phyloP scores from a whole-genome alignment of 495 filamentous ascomycete species.

The Talaromyces trachyspermus region DNA sequence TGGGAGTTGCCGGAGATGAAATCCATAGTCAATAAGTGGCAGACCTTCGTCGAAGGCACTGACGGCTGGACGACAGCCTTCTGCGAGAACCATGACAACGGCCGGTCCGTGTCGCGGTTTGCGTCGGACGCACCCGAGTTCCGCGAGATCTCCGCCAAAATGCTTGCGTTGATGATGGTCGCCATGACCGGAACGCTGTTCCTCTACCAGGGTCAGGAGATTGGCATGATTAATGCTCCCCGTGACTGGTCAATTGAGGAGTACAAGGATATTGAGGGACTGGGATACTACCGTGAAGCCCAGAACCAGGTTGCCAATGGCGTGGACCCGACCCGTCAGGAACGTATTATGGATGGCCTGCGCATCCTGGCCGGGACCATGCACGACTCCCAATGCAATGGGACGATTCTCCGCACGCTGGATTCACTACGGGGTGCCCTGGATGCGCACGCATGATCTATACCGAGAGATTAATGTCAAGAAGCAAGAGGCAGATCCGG shows the following conservation, averaged over 20 bases:
- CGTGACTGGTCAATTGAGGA: conserved; percentile 44
- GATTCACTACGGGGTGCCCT: conserved; percentile 33
- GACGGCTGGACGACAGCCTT: conserved; percentile 53
- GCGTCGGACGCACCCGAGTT: conserved; percentile 30
- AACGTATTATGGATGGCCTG: conserved; percentile 15
- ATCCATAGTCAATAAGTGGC: conserved; percentile 34
- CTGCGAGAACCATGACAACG: conserved; percentile 58
- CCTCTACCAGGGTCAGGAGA: conserved; percentile 59
- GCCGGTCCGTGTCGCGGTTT: conserved; percentile 47
- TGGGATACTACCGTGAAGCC: conserved; percentile 43
- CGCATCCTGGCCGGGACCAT: conserved; percentile 34
- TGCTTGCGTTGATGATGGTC: conserved; percentile 44
- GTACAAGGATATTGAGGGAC: conserved; percentile 53
- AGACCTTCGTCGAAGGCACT: conserved; percentile 11
- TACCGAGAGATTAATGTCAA: conserved; percentile 33
- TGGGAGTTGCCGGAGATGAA: conserved; percentile 44
- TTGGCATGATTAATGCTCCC: conserved; percentile 59
- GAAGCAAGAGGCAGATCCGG: conserved; percentile 24
- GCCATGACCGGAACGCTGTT: conserved; percentile 53
- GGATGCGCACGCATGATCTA: conserved; percentile 47
- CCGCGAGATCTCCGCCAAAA: conserved; percentile 39
- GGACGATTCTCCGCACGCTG: conserved; percentile 39
- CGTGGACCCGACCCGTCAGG: conserved; percentile 12
- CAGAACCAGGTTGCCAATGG: conserved; percentile 35
- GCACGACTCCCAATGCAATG: conserved; percentile 54